Evolutionary conservation across 495 filamentous ascomycete genomes (phyloP).

Genomic region (Neurospora sp.): DNA sequence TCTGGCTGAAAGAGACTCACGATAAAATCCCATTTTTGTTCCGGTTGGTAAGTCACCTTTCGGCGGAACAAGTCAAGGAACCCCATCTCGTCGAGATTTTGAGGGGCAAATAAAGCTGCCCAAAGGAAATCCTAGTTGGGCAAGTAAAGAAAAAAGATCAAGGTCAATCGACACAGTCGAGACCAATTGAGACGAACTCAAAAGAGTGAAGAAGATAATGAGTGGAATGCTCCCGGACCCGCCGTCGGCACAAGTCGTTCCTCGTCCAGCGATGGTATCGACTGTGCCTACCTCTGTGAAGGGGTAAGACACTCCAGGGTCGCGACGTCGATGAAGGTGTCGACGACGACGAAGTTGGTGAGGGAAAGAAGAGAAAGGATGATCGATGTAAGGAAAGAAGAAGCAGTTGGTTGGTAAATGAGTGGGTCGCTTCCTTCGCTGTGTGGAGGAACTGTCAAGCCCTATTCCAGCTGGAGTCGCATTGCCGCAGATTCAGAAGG

Average conservation of each 20-base stretch:
- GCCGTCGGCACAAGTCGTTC: constrained; percentile 37
- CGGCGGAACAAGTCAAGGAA: constrained; percentile 64
- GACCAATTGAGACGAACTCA: background rate
- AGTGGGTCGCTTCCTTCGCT: background rate
- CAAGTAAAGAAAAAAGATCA: constrained; percentile 15
- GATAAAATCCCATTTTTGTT: constrained; percentile 93
- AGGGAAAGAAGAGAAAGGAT: constrained; percentile 1
- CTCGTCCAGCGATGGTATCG: constrained; percentile 47
- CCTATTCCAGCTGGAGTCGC: background rate
- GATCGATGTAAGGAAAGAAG: constrained; percentile 5
- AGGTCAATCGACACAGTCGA: constrained; percentile 5
- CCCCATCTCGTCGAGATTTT: constrained; percentile 48
- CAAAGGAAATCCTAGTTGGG: constrained; percentile 18
- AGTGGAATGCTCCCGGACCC: constrained; percentile 20
- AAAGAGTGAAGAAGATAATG: constrained; percentile 9
- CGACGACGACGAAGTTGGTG: constrained; percentile 2
- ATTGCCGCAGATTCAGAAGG: background rate
- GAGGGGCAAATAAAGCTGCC: constrained; percentile 16
- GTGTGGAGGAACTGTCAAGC: background rate
- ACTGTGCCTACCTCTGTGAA: constrained; percentile 30
- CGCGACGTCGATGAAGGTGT: constrained; percentile 7
- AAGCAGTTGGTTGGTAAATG: background rate
- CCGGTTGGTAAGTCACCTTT: constrained; percentile 52
- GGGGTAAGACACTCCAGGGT: constrained; percentile 11
- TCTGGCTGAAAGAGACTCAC: constrained; percentile 39